Conservation (phyloP, 2,329 filamentous ascomycete genomes). For the Calonectria multiphialidica region DNA sequence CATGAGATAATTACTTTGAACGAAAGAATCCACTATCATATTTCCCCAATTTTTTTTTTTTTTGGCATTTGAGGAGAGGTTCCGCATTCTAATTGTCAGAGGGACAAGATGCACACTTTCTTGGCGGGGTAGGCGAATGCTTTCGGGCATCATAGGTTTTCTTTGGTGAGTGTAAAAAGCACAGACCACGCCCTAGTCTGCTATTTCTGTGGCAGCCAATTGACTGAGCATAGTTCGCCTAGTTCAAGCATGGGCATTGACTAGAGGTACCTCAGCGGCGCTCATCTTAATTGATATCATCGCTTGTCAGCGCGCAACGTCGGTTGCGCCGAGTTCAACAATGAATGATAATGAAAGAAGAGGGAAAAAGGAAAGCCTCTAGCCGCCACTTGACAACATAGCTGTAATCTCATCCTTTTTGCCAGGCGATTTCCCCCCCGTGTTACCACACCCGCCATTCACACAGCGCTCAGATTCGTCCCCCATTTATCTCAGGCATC, state of each 20-base stretch:
- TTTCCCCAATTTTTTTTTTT: not conserved
- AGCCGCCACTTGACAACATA: not conserved
- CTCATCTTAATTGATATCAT: not conserved
- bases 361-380: not conserved
- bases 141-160: not conserved
- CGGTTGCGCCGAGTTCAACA: not conserved
- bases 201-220: not conserved
- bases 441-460: not conserved
- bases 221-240: not conserved
- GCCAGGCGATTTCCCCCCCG: not conserved
- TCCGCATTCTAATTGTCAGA: not conserved
- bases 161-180: not conserved
- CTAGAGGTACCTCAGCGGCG: not conserved
- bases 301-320: not conserved
- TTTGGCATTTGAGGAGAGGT: not conserved
- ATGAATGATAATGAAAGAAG: not conserved
- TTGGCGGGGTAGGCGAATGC: not conserved
- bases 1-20: not conserved
- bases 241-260: not conserved
- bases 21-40: not conserved
- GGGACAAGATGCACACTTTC: not conserved
- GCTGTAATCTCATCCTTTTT: not conserved
- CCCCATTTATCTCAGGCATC: not conserved
- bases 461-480: too few relatives aligned
- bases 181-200: not conserved